Evolutionary conservation across 169 alveolate genomes (phyloP).

Genomic region (Cardiosporidium cionae): DNA sequence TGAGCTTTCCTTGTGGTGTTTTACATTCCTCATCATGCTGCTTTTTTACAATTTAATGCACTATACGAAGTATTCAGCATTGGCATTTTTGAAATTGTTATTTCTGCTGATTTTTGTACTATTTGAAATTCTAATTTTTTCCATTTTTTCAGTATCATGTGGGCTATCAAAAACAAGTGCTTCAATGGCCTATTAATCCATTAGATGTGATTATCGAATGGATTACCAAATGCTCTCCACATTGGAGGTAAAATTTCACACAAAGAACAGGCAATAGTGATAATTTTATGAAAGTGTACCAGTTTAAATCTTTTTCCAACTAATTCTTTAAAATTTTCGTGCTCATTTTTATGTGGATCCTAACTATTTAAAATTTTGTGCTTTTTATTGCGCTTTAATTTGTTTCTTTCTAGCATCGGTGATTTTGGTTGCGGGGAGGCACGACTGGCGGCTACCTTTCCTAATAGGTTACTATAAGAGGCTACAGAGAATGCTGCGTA

Average conservation of each 20-base stretch:
- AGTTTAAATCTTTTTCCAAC: not conserved
- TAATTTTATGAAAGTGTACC: not conserved
- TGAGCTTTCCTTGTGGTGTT: too few species aligned
- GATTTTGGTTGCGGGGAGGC: slow-evolving; percentile 62
- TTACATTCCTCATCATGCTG: too few species aligned
- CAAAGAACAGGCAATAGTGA: not conserved
- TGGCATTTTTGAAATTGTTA: too few species aligned
- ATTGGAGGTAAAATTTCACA: slow-evolving; percentile 6
- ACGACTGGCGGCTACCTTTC: slow-evolving; percentile 29
- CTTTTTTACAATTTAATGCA: too few species aligned
- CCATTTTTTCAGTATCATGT: slow-evolving; percentile 42
- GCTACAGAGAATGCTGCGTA: not conserved
- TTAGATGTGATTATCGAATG: slow-evolving; percentile 27
- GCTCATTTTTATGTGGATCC: not conserved
- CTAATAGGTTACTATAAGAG: slow-evolving; percentile 22
- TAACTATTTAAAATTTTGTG: not conserved
- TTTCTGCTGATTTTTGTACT: too few species aligned
- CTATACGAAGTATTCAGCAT: too few species aligned
- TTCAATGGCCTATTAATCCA: slow-evolving; percentile 51
- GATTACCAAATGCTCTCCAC: slow-evolving; percentile 12
- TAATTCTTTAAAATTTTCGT: not conserved
- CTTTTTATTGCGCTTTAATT: not conserved
- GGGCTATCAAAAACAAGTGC: slow-evolving; percentile 47
- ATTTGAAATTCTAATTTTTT: too few species aligned
- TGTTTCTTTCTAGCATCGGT: slow-evolving; percentile 27